Conservation (phyloP, 2,329 filamentous ascomycete genomes). For the Verticillium albo-atrum region DNA sequence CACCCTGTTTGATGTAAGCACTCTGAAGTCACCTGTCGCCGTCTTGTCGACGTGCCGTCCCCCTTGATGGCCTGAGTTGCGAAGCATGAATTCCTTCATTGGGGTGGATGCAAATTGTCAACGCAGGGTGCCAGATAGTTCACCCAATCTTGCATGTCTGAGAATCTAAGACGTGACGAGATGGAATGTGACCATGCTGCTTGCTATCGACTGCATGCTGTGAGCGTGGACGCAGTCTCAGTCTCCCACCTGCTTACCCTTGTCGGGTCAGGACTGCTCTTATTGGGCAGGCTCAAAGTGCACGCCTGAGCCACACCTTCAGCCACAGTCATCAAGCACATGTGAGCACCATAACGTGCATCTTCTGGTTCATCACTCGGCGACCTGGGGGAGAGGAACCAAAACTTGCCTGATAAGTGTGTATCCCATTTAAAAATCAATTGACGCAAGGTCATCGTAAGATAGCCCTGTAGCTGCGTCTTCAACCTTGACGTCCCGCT, state of each 20-base stretch:
- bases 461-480: background rate
- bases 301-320: background rate
- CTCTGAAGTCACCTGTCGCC: background rate
- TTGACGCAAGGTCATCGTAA: background rate
- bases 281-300: too few relatives aligned
- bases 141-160: background rate
- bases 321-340: too few relatives aligned
- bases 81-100: background rate
- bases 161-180: background rate
- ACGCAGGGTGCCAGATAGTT: background rate
- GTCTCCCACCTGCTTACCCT: too few relatives aligned
- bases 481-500: background rate
- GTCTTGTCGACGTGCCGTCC: too few relatives aligned
- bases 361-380: too few relatives aligned
- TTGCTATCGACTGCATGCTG: too few relatives aligned
- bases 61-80: too few relatives aligned
- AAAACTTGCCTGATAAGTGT: too few relatives aligned
- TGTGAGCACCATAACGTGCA: too few relatives aligned
- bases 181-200: background rate
- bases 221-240: background rate
- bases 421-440: background rate
- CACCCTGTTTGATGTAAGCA: background rate
- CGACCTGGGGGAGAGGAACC: too few relatives aligned
- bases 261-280: too few relatives aligned
- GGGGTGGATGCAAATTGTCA: background rate